Percentiles rank a stretch among this genome's conserved stretches.
Evolutionary conservation across 2,329 filamentous ascomycete species (phyloP).

Genomic region (Chaetomium olivaceum): DNA sequence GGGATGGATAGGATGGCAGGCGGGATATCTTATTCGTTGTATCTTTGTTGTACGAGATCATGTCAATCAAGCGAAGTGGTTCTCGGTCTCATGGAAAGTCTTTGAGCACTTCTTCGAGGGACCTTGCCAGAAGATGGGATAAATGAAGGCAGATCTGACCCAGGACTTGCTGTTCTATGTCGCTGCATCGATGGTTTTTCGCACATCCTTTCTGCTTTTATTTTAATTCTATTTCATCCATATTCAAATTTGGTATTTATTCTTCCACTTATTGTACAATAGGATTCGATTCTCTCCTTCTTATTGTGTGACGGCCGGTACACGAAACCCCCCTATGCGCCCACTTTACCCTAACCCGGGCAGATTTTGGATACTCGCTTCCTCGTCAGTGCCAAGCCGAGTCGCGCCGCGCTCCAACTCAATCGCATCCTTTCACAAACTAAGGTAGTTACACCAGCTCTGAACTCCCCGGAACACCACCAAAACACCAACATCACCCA

Average conservation of each 20-base stretch:
- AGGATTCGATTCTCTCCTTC: not conserved
- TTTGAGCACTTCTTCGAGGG: not conserved
- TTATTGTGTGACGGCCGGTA: not conserved
- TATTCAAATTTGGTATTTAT: not conserved
- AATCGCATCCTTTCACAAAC: not conserved
- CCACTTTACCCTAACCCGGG: slow-evolving; percentile 3
- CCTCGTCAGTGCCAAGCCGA: not conserved
- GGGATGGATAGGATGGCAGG: not conserved
- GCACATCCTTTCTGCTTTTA: not conserved
- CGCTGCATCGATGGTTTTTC: not conserved
- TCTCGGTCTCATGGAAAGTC: not conserved
- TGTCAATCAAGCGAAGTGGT: not conserved
- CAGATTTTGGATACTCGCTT: not conserved
- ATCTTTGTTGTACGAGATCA: slow-evolving; percentile 1
- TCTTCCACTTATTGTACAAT: not conserved
- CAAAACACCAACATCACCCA: not conserved
- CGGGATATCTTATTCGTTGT: not conserved
- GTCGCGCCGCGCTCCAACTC: slow-evolving; percentile 3
- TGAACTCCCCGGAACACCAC: not conserved
- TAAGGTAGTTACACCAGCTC: not conserved
- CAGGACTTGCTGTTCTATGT: not conserved
- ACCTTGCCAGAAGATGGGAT: not conserved
- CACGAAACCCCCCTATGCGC: not conserved
- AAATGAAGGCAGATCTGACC: not conserved
- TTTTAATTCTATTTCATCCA: not conserved